phyloP scores from a whole-genome alignment of 1,284 basidiomycete genomes.

The Leucoagaricus sp. region DNA sequence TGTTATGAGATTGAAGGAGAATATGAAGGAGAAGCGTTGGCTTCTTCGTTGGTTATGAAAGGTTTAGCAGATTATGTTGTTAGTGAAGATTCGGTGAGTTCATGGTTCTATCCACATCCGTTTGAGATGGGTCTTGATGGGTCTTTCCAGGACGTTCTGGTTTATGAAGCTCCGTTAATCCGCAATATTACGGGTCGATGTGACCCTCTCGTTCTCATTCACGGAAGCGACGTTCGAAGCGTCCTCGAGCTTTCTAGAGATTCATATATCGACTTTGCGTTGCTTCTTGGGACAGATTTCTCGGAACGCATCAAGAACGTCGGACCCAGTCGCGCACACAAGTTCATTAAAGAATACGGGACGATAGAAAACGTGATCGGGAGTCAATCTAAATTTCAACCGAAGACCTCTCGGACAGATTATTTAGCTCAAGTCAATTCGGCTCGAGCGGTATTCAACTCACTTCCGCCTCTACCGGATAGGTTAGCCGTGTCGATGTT shows the following conservation, averaged over 20 bases:
- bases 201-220: constrained; percentile 62
- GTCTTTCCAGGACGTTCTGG: constrained; percentile 63
- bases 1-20: constrained; percentile 67
- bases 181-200: constrained; percentile 67
- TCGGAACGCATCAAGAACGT: constrained; percentile 78
- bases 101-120: not conserved
- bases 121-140: not conserved
- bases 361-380: constrained; percentile 75
- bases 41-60: constrained; percentile 68
- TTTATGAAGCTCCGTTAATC: constrained; percentile 78
- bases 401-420: constrained; percentile 39
- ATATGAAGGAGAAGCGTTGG: constrained; percentile 84
- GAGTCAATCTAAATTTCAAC: constrained; percentile 53
- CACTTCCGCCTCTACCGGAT: constrained; percentile 61
- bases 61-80: constrained; percentile 83
- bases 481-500: constrained; percentile 7
- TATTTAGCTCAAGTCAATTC: constrained; percentile 64
- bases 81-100: constrained; percentile 79
- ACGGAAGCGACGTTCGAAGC: constrained; percentile 62
- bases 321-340: constrained; percentile 74
- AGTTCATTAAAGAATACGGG: constrained; percentile 68
- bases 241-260: constrained; percentile 55
- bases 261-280: constrained; percentile 77
- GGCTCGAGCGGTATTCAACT: constrained; percentile 63
- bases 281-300: constrained; percentile 89